These are phyloP conservation scores for Boletus rex-veris DNA, from an alignment of 768 basidiomycete species.

Conservation along the genomic window DNA sequence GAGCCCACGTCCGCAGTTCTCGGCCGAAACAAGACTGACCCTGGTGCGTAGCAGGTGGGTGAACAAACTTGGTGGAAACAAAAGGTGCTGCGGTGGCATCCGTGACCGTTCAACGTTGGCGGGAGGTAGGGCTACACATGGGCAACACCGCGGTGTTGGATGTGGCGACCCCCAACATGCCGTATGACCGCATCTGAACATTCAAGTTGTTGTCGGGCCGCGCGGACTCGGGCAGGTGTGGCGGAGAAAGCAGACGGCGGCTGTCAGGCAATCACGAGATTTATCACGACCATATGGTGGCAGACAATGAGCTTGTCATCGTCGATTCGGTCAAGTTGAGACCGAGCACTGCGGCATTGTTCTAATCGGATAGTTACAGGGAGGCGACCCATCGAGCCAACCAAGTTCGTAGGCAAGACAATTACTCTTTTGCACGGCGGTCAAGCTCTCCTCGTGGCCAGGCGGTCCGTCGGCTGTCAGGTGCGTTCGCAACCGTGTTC, in stretches of 20 bases:
- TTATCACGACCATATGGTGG: neutral
- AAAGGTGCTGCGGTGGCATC: too few relatives aligned
- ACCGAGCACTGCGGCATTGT: constrained; percentile 5
- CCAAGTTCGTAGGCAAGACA: constrained; percentile 3
- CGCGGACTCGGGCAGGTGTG: too few relatives aligned
- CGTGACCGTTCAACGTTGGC: too few relatives aligned
- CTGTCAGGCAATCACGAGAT: too few relatives aligned
- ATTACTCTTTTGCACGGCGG: constrained; percentile 7
- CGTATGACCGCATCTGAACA: too few relatives aligned
- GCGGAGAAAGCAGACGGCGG: too few relatives aligned
- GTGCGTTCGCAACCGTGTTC: constrained; percentile 12
- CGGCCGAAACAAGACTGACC: constrained; percentile 2
- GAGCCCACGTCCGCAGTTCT: constrained; percentile 20
- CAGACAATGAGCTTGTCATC: neutral
- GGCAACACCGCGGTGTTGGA: too few relatives aligned
- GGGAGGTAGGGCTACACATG: too few relatives aligned
- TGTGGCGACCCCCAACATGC: too few relatives aligned
- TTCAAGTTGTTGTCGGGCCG: too few relatives aligned
- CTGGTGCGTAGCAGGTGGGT: neutral
- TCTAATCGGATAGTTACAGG: neutral
- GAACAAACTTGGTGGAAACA: constrained; percentile 1
- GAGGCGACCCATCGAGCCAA: neutral
- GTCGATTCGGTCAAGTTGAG: neutral
- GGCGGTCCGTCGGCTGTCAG: constrained; percentile 8
- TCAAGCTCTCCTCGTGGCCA: neutral